Evolutionary conservation across 768 basidiomycete genomes (phyloP).

Genomic region (Podaxis rugospora): DNA sequence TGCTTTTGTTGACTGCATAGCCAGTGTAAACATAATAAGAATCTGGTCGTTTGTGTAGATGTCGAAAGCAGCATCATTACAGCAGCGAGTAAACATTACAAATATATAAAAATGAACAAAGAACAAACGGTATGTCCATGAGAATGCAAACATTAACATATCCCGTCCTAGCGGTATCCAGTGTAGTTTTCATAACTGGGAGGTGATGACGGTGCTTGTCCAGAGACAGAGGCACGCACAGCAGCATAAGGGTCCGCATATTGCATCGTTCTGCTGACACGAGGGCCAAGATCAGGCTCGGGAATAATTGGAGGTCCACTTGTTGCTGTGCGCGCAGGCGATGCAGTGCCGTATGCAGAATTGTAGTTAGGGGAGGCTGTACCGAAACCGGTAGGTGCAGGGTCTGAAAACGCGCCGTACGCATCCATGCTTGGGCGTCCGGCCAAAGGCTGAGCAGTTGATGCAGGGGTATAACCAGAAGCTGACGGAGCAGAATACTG

Average conservation of each 20-base stretch:
- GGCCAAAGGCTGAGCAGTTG: constrained; percentile 20
- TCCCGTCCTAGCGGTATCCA: constrained; percentile 37
- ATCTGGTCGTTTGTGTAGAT: background rate
- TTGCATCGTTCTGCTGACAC: constrained; percentile 88
- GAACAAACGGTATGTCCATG: constrained; percentile 9
- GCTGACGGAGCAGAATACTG: constrained; percentile 28
- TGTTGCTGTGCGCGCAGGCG: constrained; percentile 22
- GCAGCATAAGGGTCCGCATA: constrained; percentile 88
- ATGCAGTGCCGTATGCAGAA: constrained; percentile 18
- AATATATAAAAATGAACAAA: constrained; percentile 1
- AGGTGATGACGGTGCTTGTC: constrained; percentile 23
- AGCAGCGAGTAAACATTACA: background rate
- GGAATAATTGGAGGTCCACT: constrained; percentile 34
- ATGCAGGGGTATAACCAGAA: constrained; percentile 26
- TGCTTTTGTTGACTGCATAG: background rate
- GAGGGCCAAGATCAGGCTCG: constrained; percentile 41
- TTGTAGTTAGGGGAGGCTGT: constrained; percentile 27
- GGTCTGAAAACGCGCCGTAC: constrained; percentile 89
- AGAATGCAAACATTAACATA: constrained; percentile 6
- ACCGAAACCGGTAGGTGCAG: constrained; percentile 73
- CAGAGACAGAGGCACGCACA: constrained; percentile 57
- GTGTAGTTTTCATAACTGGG: constrained; percentile 54
- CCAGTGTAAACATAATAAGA: background rate
- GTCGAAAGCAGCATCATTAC: background rate
- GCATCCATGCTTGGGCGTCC: constrained; percentile 76